A percentile compares a stretch with the other conserved stretches of the same genome.
phyloP scores from a whole-genome alignment of 2,329 filamentous ascomycete species.

The Salinomyces thailandicus region DNA sequence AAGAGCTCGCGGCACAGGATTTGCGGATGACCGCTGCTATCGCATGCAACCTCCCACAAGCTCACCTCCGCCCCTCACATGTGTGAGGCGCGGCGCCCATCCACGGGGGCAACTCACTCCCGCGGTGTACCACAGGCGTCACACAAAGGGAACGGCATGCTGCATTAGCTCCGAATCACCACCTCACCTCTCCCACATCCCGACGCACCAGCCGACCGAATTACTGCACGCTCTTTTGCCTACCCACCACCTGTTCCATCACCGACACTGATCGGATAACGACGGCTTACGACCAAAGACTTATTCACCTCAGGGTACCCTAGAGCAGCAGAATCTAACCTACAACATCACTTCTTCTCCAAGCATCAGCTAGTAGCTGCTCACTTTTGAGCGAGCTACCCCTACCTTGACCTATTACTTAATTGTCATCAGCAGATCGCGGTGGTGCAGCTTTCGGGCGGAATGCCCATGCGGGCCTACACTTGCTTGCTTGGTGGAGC shows the following conservation, averaged over 20 bases:
- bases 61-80: slow-evolving; percentile 1
- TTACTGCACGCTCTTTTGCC: slow-evolving; percentile 4
- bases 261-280: slow-evolving; percentile 14
- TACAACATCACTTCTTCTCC: slow-evolving; percentile 8
- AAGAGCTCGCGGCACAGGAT: slow-evolving; percentile 22
- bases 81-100: slow-evolving; percentile 7
- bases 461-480: not conserved
- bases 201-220: slow-evolving; percentile 4
- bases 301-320: slow-evolving; percentile 28
- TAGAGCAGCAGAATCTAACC: slow-evolving; percentile 19
- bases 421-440: not conserved
- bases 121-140: slow-evolving; percentile 9
- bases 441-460: no score
- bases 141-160: slow-evolving; percentile 14
- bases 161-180: slow-evolving; percentile 11
- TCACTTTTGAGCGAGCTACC: no score
- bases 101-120: not conserved
- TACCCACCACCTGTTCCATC: slow-evolving; percentile 1
- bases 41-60: slow-evolving; percentile 34
- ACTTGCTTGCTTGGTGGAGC: slow-evolving; percentile 9
- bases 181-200: slow-evolving; percentile 8
- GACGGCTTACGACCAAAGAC: slow-evolving; percentile 27
- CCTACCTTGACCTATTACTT: not conserved
- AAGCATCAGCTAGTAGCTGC: not conserved
- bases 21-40: slow-evolving; percentile 30